Evolutionary conservation across 2,329 filamentous ascomycete genomes (phyloP), one percentile per base, ranked within the genome.

Genomic region (Sporothrix humicola): DNA sequence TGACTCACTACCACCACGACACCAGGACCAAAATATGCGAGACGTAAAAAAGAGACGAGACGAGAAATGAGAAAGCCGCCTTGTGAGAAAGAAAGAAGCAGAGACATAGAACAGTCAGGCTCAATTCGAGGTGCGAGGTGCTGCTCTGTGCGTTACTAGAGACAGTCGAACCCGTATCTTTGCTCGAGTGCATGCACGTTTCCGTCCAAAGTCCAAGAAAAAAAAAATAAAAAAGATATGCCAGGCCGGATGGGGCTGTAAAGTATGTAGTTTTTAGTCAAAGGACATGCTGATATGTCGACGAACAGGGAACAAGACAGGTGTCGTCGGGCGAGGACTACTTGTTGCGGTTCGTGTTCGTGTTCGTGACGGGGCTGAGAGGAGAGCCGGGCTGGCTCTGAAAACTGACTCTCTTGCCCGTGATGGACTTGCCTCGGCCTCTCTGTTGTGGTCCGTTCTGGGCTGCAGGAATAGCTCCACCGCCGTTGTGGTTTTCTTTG

Each of bases 311-410:
- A 48, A 26, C 4, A 46, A 13, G 13, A 66, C 42, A 15, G 26
- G 44, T 17, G 10, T 10, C 50, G 66, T 31, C 31, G 7, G 6
- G 13, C 31, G 8, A 37, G 42, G 8, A n/a, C 23, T 63, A 26
- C 23, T 15, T 63, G 44, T 52, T 20, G 23, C 46, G 26, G 58
- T 71, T 63, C 56, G 23, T 63, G 44, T 52, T 20, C 23, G 26
- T 17, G 58, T 71, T 63, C 44, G 23, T 52, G 23, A 71, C 44
- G 52, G 56, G 56, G 42, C 44, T 71, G 15, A 71, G 46, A 52
- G 65, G 65, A 9, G 12, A 20, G 46, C 10, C 6, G 8, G 42
- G 42, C 10, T 26, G 61, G n/a, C 9, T 48, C 61, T 48, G 42
- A 20, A 66, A 66, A 46, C 20, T 12, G 20, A 66, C 61, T 8